These are phyloP conservation scores for Delonix regia DNA, from an alignment of 306 rosid species.

Conservation along the genomic window DNA sequence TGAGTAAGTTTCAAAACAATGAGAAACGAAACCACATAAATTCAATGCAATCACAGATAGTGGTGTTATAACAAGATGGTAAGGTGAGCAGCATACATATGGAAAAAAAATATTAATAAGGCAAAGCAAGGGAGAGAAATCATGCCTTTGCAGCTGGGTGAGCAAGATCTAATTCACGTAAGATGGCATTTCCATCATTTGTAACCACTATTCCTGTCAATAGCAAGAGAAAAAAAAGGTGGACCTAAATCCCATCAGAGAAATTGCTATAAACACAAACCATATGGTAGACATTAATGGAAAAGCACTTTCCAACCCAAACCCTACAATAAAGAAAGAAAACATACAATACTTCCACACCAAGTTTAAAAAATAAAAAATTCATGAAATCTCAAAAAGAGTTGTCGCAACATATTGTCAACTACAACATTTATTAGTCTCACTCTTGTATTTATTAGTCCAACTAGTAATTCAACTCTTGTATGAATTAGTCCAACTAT, in stretches of 20 bases:
- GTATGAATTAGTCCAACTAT: too few species aligned
- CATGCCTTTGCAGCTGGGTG: conserved; percentile 98
- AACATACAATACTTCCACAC: too few species aligned
- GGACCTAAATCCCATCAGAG: conserved; percentile 32
- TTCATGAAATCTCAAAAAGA: too few species aligned
- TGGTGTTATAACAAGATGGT: neutral
- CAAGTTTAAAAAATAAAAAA: too few species aligned
- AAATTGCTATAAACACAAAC: conserved; percentile 31
- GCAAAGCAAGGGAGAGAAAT: conserved; percentile 29
- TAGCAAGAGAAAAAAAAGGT: conserved; percentile 35
- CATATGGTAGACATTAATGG: conserved; percentile 10
- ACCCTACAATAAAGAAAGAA: too few species aligned
- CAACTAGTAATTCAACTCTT: too few species aligned
- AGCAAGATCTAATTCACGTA: conserved; percentile 91
- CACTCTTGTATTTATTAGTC: too few species aligned
- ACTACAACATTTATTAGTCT: too few species aligned
- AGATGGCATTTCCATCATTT: conserved; percentile 96
- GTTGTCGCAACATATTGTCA: too few species aligned
- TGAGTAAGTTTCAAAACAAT: conserved; percentile 32
- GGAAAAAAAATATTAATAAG: conserved; percentile 22
- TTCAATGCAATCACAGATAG: neutral
- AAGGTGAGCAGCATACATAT: neutral
- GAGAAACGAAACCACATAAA: conserved; percentile 10
- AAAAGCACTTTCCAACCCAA: conserved; percentile 2
- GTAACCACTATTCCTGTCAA: conserved; percentile 91